phyloP scores from a whole-genome alignment of 371 early-diverging fungal genomes.

The Mortierella sp. region DNA sequence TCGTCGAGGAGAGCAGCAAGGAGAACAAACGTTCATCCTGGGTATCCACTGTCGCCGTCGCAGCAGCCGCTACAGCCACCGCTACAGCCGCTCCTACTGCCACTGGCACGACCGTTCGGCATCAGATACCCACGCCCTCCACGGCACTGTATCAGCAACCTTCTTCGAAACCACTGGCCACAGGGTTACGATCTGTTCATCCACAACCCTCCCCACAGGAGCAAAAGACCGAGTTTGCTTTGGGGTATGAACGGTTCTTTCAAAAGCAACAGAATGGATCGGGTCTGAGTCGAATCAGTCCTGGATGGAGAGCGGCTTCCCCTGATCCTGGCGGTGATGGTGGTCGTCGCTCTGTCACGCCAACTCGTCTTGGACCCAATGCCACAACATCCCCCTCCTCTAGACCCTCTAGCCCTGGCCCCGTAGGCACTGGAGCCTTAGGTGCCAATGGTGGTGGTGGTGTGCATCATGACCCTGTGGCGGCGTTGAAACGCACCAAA shows the following conservation, averaged over 20 bases:
- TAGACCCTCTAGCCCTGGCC: neutral
- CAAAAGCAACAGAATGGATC: constrained; percentile 3
- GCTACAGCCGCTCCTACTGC: neutral
- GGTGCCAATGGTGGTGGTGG: neutral
- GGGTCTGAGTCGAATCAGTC: neutral
- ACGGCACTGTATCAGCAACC: neutral
- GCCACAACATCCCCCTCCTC: too few relatives aligned
- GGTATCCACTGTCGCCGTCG: too few relatives aligned
- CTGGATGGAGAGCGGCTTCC: constrained; percentile 13
- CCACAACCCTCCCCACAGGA: neutral
- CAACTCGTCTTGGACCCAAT: too few relatives aligned
- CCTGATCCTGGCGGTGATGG: neutral
- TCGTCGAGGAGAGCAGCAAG: too few relatives aligned
- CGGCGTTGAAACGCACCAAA: constrained; percentile 26
- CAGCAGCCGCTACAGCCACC: too few relatives aligned
- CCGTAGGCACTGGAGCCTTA: neutral
- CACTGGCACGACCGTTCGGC: too few relatives aligned
- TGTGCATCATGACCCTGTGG: neutral
- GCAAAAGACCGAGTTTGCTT: constrained; percentile 10
- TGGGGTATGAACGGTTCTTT: constrained; percentile 2
- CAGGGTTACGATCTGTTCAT: too few relatives aligned
- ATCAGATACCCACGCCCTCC: too few relatives aligned
- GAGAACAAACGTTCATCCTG: too few relatives aligned
- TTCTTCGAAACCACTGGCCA: neutral
- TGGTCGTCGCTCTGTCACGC: too few relatives aligned